A percentile compares a stretch with the other conserved stretches of the same genome.
Conservation (phyloP, 352 stramenopile genomes). For the Phytophthora idaei region DNA sequence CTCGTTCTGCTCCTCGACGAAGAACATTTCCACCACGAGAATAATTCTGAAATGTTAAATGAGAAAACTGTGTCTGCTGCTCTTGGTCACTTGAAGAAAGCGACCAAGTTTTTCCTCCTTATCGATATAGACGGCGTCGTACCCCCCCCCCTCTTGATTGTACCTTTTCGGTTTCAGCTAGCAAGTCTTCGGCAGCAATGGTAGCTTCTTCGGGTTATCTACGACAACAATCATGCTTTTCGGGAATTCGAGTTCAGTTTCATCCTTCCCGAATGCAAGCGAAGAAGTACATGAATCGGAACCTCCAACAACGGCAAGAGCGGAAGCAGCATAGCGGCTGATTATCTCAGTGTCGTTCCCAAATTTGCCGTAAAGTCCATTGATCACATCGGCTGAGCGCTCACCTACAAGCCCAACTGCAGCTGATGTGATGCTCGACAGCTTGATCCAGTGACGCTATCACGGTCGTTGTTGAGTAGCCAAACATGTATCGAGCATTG, state of each 20-base stretch:
- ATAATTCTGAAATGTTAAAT: too few relatives aligned
- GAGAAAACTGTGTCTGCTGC: too few relatives aligned
- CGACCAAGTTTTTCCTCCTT: too few relatives aligned
- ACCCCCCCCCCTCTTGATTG: too few relatives aligned
- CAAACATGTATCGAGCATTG: conserved; percentile 19
- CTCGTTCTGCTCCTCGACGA: too few relatives aligned
- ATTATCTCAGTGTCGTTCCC: neutral
- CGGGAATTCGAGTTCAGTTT: neutral
- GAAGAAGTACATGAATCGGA: neutral
- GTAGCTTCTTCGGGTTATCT: neutral
- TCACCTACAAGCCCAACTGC: neutral
- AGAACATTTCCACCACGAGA: too few relatives aligned
- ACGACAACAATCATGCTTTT: neutral
- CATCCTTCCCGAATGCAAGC: neutral
- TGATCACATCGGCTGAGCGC: neutral
- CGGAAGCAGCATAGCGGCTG: neutral
- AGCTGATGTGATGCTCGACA: neutral
- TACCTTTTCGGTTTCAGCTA: too few relatives aligned
- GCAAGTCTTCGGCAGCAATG: neutral
- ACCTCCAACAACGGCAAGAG: neutral
- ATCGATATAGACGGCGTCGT: too few relatives aligned
- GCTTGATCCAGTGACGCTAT: neutral
- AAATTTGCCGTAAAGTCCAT: neutral
- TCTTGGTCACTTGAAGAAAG: too few relatives aligned
- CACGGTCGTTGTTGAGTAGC: neutral